Evolutionary conservation across 2,329 filamentous ascomycete genomes (phyloP).

Genomic region (Cladosporium sp.): DNA sequence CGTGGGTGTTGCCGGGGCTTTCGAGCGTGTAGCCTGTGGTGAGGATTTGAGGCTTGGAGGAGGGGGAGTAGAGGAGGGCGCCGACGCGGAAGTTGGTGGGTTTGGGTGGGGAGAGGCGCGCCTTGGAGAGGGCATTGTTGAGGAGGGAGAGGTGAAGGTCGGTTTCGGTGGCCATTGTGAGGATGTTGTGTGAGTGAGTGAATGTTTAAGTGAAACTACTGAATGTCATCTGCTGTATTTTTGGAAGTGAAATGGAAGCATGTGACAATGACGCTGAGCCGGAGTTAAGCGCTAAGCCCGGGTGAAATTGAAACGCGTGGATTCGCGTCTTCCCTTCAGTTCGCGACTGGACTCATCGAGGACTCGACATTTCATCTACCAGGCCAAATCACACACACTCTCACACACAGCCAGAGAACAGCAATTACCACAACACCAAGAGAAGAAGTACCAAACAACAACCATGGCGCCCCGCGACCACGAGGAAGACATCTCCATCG

Average conservation of each 20-base stretch:
- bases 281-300: not conserved
- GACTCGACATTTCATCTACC: not conserved
- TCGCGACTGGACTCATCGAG: not conserved
- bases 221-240: no score
- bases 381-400: not conserved
- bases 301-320: conserved; percentile 9
- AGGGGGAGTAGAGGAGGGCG: conserved; percentile 63
- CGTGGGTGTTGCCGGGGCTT: conserved; percentile 88
- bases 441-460: conserved; percentile 21
- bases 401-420: not conserved
- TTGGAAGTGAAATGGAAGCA: not conserved
- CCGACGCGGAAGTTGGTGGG: conserved; percentile 93
- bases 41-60: conserved; percentile 62
- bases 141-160: conserved; percentile 64
- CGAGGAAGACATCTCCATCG: conserved; percentile 53
- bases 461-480: conserved; percentile 12
- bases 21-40: conserved; percentile 90
- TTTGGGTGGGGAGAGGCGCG: conserved; percentile 76
- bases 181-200: not conserved
- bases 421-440: not conserved
- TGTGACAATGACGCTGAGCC: conserved; percentile 8
- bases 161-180: conserved; percentile 10
- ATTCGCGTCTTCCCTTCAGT: conserved; percentile 16
- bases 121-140: conserved; percentile 71
- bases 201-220: not conserved